Percentiles rank a stretch among this genome's conserved stretches.
phyloP scores from a whole-genome alignment of 257 asterid species.

The Solanum paucissectum region DNA sequence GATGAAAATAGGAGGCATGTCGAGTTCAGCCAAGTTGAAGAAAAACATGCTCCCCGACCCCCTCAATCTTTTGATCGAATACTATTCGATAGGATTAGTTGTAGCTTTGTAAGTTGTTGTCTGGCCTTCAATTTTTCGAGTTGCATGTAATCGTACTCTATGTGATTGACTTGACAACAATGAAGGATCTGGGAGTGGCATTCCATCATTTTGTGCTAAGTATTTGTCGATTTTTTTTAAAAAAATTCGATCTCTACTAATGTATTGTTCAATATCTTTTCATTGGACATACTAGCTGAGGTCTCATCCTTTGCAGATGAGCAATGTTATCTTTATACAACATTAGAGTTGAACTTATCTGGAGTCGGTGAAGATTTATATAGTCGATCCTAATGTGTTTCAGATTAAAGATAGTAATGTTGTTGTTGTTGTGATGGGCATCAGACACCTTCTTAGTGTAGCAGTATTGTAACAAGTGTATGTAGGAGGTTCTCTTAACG shows the following conservation, averaged over 20 bases:
- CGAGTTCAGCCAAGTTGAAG: no score
- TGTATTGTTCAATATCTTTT: background rate
- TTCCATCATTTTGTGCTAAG: background rate
- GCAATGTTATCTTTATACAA: background rate
- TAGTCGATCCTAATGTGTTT: background rate
- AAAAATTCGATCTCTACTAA: background rate
- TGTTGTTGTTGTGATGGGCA: background rate
- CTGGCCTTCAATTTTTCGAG: no score
- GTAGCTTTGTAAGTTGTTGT: no score
- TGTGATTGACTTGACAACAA: background rate
- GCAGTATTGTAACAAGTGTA: background rate
- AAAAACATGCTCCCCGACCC: no score
- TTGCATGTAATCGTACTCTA: no score
- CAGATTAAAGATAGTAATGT: background rate
- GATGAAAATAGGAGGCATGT: background rate
- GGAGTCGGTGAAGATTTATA: background rate
- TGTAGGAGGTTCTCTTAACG: background rate
- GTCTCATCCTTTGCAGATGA: background rate
- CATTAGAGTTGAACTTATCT: background rate
- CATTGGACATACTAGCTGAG: background rate
- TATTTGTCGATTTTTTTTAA: background rate
- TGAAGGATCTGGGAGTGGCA: background rate
- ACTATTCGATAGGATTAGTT: no score
- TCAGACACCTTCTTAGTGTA: background rate
- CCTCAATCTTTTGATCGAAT: no score